Evolutionary conservation across 257 asterid species (phyloP).

Genomic region (Sherardia arvensis): DNA sequence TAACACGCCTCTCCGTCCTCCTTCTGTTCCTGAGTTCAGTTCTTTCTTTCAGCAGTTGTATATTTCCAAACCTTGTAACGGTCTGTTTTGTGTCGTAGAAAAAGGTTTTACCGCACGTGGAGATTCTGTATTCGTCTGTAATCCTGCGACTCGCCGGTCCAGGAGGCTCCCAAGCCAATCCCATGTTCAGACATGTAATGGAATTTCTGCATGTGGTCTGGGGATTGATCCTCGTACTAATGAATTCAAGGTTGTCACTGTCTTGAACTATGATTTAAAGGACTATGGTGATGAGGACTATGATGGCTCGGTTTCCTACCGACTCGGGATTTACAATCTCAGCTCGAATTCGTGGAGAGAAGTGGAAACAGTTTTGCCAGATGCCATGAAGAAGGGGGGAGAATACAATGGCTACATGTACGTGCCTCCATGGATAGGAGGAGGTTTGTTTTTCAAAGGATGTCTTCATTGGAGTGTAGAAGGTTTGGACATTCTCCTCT

Average conservation of each 20-base stretch:
- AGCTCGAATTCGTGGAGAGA: not conserved
- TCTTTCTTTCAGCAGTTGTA: too few species aligned
- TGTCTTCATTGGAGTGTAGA: too few species aligned
- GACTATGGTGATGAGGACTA: too few species aligned
- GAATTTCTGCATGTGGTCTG: not conserved
- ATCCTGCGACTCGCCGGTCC: not conserved
- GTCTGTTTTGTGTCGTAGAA: not conserved
- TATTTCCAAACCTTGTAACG: not conserved
- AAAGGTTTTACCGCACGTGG: too few species aligned
- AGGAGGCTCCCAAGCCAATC: not conserved
- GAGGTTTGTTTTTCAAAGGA: too few species aligned
- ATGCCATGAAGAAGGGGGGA: too few species aligned
- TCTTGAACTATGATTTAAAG: not conserved
- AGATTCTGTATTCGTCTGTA: not conserved
- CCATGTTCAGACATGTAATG: too few species aligned
- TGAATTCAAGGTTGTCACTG: not conserved
- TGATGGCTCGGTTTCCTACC: not conserved
- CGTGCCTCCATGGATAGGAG: too few species aligned
- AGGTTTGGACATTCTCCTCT: too few species aligned
- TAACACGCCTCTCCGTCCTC: too few species aligned
- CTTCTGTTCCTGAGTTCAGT: too few species aligned
- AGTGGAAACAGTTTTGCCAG: not conserved
- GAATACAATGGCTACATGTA: too few species aligned
- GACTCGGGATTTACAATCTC: not conserved
- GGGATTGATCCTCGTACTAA: not conserved